Conservation (phyloP, 78 protist genomes). For the Dictyostelium purpureum region DNA sequence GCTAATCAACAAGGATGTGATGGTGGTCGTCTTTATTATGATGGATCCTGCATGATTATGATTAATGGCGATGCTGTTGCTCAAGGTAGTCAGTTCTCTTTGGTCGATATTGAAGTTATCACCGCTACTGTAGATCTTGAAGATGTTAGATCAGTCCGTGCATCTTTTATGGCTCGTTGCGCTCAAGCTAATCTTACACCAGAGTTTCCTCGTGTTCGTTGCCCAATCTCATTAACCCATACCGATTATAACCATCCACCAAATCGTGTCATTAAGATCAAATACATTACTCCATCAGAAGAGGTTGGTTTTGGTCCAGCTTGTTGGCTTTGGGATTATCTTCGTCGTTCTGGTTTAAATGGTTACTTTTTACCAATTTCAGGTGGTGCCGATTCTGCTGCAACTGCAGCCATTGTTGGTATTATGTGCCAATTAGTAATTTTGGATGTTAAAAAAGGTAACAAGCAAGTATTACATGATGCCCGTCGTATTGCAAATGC, state of each 20-base stretch:
- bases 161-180: slow-evolving; percentile 50
- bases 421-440: slow-evolving; percentile 85
- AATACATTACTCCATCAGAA: slow-evolving; percentile 64
- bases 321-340: slow-evolving; percentile 96
- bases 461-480: slow-evolving; percentile 41
- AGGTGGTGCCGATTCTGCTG: slow-evolving; percentile 93
- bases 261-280: not conserved
- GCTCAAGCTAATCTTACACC: slow-evolving; percentile 49
- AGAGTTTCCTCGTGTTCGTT: slow-evolving; percentile 71
- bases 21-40: slow-evolving; percentile 92
- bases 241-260: slow-evolving; percentile 1
- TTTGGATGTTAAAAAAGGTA: slow-evolving; percentile 18
- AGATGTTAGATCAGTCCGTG: slow-evolving; percentile 50
- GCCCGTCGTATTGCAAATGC: slow-evolving; percentile 37
- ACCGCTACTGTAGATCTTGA: slow-evolving; percentile 86
- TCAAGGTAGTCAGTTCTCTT: slow-evolving; percentile 86
- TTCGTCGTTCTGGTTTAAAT: slow-evolving; percentile 85
- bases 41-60: slow-evolving; percentile 88
- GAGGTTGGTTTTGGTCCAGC: slow-evolving; percentile 90
- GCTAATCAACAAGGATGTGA: slow-evolving; percentile 90
- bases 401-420: slow-evolving; percentile 88
- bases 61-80: slow-evolving; percentile 87
- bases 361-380: slow-evolving; percentile 92
- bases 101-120: slow-evolving; percentile 77
- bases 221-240: slow-evolving; percentile 17